Evolutionary conservation across 2,329 filamentous ascomycete genomes (phyloP).

Genomic region (Blumeria hordei): DNA sequence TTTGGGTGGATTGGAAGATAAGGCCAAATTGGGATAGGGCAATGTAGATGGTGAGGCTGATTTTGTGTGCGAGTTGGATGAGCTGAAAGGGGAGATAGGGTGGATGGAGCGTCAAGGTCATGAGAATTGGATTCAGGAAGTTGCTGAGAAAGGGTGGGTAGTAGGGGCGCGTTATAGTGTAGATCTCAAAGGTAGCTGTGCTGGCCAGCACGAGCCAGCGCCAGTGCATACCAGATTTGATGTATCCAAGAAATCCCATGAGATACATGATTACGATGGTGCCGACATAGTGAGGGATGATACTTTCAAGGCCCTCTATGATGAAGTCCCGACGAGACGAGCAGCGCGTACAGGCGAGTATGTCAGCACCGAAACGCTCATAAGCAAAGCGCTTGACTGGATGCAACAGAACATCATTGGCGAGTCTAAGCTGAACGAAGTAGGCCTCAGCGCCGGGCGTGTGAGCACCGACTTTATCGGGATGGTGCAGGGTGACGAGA

Average conservation of each 20-base stretch:
- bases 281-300: conserved; percentile 35
- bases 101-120: conserved; percentile 20
- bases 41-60: conserved; percentile 58
- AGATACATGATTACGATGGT: conserved; percentile 34
- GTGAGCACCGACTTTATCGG: conserved; percentile 40
- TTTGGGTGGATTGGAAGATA: conserved; percentile 21
- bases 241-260: conserved; percentile 38
- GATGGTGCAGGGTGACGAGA: conserved; percentile 48
- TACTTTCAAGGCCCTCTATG: conserved; percentile 33
- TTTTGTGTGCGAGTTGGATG: conserved; percentile 48
- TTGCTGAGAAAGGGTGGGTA: conserved; percentile 22
- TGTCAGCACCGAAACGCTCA: conserved; percentile 60
- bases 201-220: conserved; percentile 32
- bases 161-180: conserved; percentile 28
- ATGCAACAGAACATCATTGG: conserved; percentile 61
- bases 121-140: conserved; percentile 22
- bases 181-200: conserved; percentile 31
- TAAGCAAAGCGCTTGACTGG: conserved; percentile 64
- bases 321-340: conserved; percentile 51
- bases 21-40: conserved; percentile 63
- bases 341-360: conserved; percentile 41
- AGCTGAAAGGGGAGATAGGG: conserved; percentile 70
- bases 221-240: conserved; percentile 42
- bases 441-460: conserved; percentile 19
- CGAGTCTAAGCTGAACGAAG: conserved; percentile 66